Percentiles rank a stretch among this genome's conserved stretches.
Evolutionary conservation across 2,329 filamentous ascomycete species (phyloP).

Genomic region (Ceratocystis albifundus): DNA sequence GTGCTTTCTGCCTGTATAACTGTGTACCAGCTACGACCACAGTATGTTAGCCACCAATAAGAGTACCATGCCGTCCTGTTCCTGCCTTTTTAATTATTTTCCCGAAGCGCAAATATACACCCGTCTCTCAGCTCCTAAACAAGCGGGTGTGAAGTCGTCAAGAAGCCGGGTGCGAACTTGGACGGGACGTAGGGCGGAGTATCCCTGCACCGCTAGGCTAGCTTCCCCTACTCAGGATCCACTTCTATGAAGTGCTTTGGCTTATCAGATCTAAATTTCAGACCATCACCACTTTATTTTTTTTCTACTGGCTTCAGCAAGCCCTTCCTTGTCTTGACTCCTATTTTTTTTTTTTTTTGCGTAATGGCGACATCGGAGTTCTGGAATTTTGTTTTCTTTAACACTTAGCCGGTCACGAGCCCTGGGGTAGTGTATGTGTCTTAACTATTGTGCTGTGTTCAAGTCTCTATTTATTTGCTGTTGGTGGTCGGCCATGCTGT

Average conservation of each 20-base stretch:
- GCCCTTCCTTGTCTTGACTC: neutral
- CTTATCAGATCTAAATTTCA: constrained; percentile 19
- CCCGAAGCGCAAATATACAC: constrained; percentile 6
- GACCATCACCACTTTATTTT: constrained; percentile 18
- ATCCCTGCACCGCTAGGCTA: constrained; percentile 5
- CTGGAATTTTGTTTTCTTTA: neutral
- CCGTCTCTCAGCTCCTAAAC: neutral
- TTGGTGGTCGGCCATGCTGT: neutral
- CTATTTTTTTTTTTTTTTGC: neutral
- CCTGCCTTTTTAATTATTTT: neutral
- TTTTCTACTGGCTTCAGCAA: neutral
- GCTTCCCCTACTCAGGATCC: neutral
- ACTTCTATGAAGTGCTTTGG: constrained; percentile 5
- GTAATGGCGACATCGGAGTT: constrained; percentile 15
- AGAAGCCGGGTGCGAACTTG: neutral
- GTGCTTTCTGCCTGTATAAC: neutral
- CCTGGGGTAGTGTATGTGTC: neutral
- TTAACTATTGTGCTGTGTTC: neutral
- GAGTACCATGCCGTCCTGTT: neutral
- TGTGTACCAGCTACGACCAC: neutral
- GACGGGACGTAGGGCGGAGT: neutral
- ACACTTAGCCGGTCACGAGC: neutral
- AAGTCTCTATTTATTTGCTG: neutral
- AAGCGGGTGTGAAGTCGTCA: neutral
- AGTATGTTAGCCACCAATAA: neutral